These are phyloP conservation scores for Epichloe elymi DNA, from an alignment of 2,329 filamentous ascomycete genomes.

Conservation along the genomic window DNA sequence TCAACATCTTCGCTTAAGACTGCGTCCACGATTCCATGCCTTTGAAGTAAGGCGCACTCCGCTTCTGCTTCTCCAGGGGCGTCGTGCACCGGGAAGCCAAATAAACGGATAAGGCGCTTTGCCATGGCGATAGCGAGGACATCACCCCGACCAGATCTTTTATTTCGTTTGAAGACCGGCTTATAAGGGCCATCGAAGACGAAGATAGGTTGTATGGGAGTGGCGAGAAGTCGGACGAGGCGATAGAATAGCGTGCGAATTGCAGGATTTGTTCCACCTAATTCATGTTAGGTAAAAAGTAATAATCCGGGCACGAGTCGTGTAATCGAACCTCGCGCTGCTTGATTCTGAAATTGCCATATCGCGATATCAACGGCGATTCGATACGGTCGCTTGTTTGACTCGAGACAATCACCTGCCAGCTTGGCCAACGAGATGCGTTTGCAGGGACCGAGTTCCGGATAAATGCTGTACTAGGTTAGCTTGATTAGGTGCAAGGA, in stretches of 20 bases:
- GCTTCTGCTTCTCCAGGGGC: slow-evolving; percentile 94
- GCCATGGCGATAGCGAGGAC: slow-evolving; percentile 60
- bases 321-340: slow-evolving; percentile 47
- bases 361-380: slow-evolving; percentile 92
- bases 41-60: slow-evolving; percentile 80
- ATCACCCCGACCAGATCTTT: slow-evolving; percentile 52
- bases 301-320: too few relatives aligned
- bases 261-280: slow-evolving; percentile 77
- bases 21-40: slow-evolving; percentile 72
- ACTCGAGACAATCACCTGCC: slow-evolving; percentile 62
- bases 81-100: slow-evolving; percentile 72
- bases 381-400: slow-evolving; percentile 58
- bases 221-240: slow-evolving; percentile 59
- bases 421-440: slow-evolving; percentile 73
- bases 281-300: slow-evolving; percentile 2
- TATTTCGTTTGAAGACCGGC: slow-evolving; percentile 79
- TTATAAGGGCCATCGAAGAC: slow-evolving; percentile 83
- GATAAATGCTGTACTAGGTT: slow-evolving; percentile 58
- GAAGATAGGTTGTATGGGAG: slow-evolving; percentile 77
- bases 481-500: too few relatives aligned
- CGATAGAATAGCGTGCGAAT: slow-evolving; percentile 89
- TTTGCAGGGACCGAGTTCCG: slow-evolving; percentile 71
- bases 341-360: slow-evolving; percentile 91
- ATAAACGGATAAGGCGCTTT: slow-evolving; percentile 71
- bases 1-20: slow-evolving; percentile 96